Base-by-base conservation (phyloP, 2,329 filamentous ascomycete species). In the Huntiella bhutanensis region DNA sequence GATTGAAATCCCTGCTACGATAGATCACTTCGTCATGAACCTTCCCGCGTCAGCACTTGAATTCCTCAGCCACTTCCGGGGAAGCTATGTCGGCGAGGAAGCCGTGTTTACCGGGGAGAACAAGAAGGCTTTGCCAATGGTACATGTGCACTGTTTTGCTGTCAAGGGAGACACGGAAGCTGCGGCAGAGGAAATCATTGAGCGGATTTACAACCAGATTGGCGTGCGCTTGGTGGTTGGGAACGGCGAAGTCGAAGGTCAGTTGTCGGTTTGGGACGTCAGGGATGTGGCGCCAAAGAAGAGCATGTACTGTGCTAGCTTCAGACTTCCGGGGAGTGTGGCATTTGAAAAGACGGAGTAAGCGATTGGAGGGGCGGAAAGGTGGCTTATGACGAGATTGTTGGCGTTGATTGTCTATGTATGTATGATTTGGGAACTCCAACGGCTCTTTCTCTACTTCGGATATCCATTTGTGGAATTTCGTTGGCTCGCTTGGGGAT, bases 21-120 rank as follows among this genome's bases (percentile, higher is more conserved):
- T 96, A 58, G 72, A 77, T n/a, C 91, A 96, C 65, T 98, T 87
- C 60, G 82, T 96, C 53, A 95, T 98, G 84, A 98, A 98, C 62
- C 78, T 98, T 12, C 91, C 91, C 1, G 91, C 87, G 1, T 82
- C 77, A 1, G 88, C 91, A 1, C 79, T 91, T 50, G 78, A 82
- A 49, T 98, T 98, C 59, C 69, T 95, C 16, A 46, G 46, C 28
- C 57, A 55, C 66, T 92, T 86, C 67, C 73, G 77, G 15, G 88
- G 91, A 4, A 62, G 94, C 12, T 96, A 95, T 58, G 64, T 72
- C n/a, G 77, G 77, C 3, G 69, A 75, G 17, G 77, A 86, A 58
- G 51, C 60, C 1, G 66, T 84, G 1, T 87, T 88, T 54, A 57
- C 60, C 72, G 75, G 77, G 1, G 60, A 72, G 49, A 80, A 74